phyloP scores from a whole-genome alignment of 2,329 filamentous ascomycete species.

The Capronia coronata region DNA sequence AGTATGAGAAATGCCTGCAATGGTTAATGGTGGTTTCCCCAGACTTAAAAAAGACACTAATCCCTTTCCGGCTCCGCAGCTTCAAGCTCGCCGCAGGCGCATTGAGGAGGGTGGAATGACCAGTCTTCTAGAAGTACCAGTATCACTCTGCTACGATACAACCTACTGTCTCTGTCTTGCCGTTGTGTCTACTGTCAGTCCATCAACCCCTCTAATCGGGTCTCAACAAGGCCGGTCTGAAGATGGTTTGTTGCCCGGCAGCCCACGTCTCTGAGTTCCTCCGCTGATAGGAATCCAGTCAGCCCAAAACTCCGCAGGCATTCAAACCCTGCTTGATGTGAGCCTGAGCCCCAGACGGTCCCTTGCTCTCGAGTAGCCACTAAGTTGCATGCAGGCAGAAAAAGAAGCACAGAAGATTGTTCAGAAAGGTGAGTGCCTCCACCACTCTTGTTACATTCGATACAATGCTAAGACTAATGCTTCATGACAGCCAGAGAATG shows the following conservation, averaged over 20 bases:
- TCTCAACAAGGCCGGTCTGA: constrained; percentile 2
- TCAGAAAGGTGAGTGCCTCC: constrained; percentile 67
- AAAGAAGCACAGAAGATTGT: constrained; percentile 98
- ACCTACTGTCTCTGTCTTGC: background rate
- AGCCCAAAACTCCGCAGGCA: constrained; percentile 96
- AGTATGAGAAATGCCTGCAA: background rate
- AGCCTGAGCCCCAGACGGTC: constrained; percentile 33
- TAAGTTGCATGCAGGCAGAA: constrained; percentile 62
- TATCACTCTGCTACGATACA: background rate
- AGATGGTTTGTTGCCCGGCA: constrained; percentile 27
- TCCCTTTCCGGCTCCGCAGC: constrained; percentile 18
- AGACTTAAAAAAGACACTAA: constrained; percentile 3
- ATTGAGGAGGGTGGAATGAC: background rate
- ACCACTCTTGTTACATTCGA: background rate
- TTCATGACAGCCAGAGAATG: constrained; percentile 72
- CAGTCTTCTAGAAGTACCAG: no score
- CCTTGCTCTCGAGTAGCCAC: background rate
- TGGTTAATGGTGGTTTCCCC: constrained; percentile 1
- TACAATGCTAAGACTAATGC: no score
- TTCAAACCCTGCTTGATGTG: constrained; percentile 98
- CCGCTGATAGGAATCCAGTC: constrained; percentile 54
- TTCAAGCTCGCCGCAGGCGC: constrained; percentile 16
- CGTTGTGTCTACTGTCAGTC: background rate
- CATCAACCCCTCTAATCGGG: background rate
- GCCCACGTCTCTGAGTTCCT: background rate